A percentile compares a stretch with the other conserved stretches of the same genome.
Evolutionary conservation across 1,284 basidiomycete genomes (phyloP).

Genomic region (Butyriboletus pseudospeciosus): DNA sequence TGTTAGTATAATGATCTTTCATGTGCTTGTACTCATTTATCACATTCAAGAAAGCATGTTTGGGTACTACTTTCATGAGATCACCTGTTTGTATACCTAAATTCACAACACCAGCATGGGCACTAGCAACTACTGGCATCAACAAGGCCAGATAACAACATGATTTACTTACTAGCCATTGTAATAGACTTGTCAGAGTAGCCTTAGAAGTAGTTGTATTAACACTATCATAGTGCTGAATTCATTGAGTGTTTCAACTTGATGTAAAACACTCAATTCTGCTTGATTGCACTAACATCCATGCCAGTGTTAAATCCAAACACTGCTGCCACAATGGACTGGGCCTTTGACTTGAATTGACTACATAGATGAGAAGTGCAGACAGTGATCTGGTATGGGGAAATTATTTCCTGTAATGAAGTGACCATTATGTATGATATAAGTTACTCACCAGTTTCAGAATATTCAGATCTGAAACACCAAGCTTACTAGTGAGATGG

Average conservation of each 20-base stretch:
- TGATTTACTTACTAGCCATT: neutral
- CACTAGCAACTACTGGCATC: neutral
- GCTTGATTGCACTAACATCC: neutral
- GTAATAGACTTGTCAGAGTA: neutral
- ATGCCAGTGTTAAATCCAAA: neutral
- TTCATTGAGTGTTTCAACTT: neutral
- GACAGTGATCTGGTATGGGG: neutral
- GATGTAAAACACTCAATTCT: neutral
- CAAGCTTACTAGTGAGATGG: too few relatives aligned
- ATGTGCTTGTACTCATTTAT: neutral
- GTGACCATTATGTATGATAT: neutral
- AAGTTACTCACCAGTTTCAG: neutral
- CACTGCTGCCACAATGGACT: neutral
- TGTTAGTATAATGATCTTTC: neutral
- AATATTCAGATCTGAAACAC: too few relatives aligned
- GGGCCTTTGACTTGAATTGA: neutral
- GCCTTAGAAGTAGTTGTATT: neutral
- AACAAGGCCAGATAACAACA: neutral
- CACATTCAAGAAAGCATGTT: neutral
- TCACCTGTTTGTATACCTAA: too few relatives aligned
- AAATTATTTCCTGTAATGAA: neutral
- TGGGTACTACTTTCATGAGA: neutral
- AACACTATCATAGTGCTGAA: neutral
- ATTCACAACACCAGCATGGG: neutral
- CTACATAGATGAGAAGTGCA: neutral